phyloP scores from a whole-genome alignment of 2,329 filamentous ascomycete species.

The Passalora sequoiae region DNA sequence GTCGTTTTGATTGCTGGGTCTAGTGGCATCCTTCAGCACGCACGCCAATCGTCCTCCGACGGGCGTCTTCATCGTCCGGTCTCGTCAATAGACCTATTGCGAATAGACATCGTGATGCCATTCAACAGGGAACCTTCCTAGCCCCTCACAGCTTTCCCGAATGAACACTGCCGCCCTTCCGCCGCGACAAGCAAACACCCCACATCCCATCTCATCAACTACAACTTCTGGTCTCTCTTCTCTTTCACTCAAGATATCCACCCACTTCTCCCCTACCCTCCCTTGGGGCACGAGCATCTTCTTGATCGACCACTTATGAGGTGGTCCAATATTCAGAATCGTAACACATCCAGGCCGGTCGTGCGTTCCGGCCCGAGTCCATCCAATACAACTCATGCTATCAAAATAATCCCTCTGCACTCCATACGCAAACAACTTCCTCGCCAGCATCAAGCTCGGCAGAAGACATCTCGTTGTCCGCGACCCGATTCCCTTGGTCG shows the following conservation, averaged over 20 bases:
- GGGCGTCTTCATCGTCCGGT: too few species aligned
- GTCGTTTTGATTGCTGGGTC: too few species aligned
- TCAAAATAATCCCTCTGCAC: slow-evolving; percentile 61
- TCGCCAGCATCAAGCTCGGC: slow-evolving; percentile 55
- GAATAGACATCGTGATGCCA: slow-evolving; percentile 16
- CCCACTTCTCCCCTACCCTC: slow-evolving; percentile 56
- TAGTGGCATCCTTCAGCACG: too few species aligned
- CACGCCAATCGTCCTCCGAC: too few species aligned
- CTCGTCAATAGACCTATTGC: too few species aligned
- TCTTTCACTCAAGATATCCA: slow-evolving; percentile 52
- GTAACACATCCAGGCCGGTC: slow-evolving; percentile 35
- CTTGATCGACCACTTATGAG: slow-evolving; percentile 36
- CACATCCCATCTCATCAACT: slow-evolving; percentile 58
- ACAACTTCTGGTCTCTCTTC: slow-evolving; percentile 51
- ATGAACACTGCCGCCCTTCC: slow-evolving; percentile 60
- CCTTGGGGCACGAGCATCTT: slow-evolving; percentile 64
- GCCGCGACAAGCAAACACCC: slow-evolving; percentile 51
- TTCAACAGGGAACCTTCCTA: slow-evolving; percentile 38
- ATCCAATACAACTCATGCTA: slow-evolving; percentile 56
- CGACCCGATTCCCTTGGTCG: background rate
- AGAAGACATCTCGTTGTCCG: slow-evolving; percentile 42
- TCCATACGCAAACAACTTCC: slow-evolving; percentile 64
- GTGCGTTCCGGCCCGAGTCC: slow-evolving; percentile 49
- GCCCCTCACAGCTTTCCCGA: slow-evolving; percentile 49
- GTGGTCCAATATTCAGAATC: slow-evolving; percentile 29